phyloP scores from a whole-genome alignment of 2,329 filamentous ascomycete species.

The Trematosphaeria pertusa region DNA sequence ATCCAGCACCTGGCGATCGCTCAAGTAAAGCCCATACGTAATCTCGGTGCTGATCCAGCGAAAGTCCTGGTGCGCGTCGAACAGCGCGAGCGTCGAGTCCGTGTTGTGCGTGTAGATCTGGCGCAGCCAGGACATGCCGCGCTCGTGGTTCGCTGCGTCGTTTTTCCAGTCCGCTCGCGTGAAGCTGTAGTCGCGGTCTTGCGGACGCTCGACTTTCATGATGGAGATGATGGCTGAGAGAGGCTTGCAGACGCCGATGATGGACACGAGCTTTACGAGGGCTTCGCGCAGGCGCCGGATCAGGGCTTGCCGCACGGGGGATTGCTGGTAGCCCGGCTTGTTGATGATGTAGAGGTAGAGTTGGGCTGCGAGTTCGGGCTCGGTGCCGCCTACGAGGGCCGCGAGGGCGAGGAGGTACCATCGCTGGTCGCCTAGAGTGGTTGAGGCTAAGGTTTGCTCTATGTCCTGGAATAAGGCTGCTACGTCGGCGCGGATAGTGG shows the following conservation, averaged over 20 bases:
- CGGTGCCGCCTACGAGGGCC: conserved; percentile 54
- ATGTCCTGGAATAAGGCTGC: conserved; percentile 10
- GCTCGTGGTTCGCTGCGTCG: conserved; percentile 59
- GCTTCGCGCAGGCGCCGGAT: conserved; percentile 62
- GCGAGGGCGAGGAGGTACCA: conserved; percentile 53
- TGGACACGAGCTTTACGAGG: conserved; percentile 61
- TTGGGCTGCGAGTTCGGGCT: conserved; percentile 58
- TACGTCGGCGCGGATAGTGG: conserved; percentile 4
- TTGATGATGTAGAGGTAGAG: conserved; percentile 63
- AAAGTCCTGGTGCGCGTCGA: conserved; percentile 26
- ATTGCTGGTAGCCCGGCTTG: conserved; percentile 52
- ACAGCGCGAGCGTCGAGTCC: conserved; percentile 20
- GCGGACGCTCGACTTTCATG: conserved; percentile 55
- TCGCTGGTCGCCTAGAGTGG: conserved; percentile 31
- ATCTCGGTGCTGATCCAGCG: conserved; percentile 38
- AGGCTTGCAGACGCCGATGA: conserved; percentile 68
- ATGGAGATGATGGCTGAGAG: conserved; percentile 64
- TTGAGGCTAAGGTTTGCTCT: conserved; percentile 8
- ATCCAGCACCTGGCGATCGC: conserved; percentile 60
- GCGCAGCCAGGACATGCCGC: conserved; percentile 61
- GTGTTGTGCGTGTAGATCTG: conserved; percentile 62
- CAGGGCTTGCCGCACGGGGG: conserved; percentile 53
- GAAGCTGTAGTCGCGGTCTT: conserved; percentile 62
- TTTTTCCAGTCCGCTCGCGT: conserved; percentile 61
- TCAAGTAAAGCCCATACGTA: conserved; percentile 63